Evolutionary conservation across 306 rosid species (phyloP).

Genomic region (Castanea sativa): DNA sequence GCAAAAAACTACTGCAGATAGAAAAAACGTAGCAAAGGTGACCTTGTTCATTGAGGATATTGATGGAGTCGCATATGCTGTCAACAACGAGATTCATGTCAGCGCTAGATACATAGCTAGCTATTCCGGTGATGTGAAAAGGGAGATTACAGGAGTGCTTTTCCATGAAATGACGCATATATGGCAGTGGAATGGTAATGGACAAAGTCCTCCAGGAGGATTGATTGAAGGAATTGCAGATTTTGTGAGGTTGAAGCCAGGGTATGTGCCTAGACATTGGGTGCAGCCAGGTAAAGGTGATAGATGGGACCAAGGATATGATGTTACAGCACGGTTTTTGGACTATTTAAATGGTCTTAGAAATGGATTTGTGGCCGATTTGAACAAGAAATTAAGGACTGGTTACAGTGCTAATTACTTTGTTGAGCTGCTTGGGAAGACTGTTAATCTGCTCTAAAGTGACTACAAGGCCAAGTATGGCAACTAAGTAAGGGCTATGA

Average conservation of each 20-base stretch:
- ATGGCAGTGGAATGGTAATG: conserved; percentile 37
- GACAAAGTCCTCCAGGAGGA: conserved; percentile 22
- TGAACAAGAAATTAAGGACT: conserved; percentile 37
- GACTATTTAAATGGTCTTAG: conserved; percentile 31
- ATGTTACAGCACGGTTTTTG: conserved; percentile 38
- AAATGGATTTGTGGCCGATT: conserved; percentile 48
- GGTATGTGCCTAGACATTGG: conserved; percentile 22
- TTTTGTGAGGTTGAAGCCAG: conserved; percentile 41
- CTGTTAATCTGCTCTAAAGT: conserved; percentile 41
- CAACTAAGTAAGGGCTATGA: too few species aligned
- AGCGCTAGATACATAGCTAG: conserved; percentile 17
- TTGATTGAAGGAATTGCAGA: conserved; percentile 49
- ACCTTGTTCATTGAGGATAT: conserved; percentile 27
- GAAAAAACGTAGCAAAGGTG: conserved; percentile 24
- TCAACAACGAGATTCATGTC: conserved; percentile 29
- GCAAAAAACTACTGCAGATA: conserved; percentile 2
- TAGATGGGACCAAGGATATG: conserved; percentile 41
- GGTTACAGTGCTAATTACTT: conserved; percentile 40
- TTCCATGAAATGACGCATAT: conserved; percentile 48
- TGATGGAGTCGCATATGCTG: conserved; percentile 26
- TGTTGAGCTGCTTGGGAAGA: conserved; percentile 37
- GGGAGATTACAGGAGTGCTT: conserved; percentile 29
- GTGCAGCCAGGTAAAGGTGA: conserved; percentile 23
- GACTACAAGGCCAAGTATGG: conserved; percentile 46
- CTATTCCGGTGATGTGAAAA: conserved; percentile 18